Evolutionary conservation across 192 early-diverging fungal genomes (phyloP), one percentile per base, ranked within the genome.

Genomic region (Piromyces finnis): DNA sequence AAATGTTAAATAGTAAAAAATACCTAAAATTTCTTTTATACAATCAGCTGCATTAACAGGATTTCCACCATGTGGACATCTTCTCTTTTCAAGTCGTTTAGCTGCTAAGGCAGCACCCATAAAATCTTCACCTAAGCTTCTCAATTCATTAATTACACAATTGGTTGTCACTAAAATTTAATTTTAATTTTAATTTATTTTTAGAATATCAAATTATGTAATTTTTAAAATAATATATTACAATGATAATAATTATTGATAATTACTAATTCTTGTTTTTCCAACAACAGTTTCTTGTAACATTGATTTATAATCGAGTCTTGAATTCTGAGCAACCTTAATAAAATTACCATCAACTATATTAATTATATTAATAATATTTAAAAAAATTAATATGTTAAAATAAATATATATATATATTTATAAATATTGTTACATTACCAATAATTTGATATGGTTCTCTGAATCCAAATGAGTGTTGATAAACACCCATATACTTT

Each of bases 361-460:
- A 51, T 81, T 15, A 26, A 77, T 39, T 82, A 77, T n/a, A 26
- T 78, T 77, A 79, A 77, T 37, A 78, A 35, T 83, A 32, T 28
- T 36, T 51, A 41, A 39, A 78, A 26, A 6, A 9, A 77, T 22
- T 15, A 59, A 82, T 35, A 35, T n/a, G n/a, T n/a, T n/a, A n/a
- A n/a, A n/a, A n/a, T n/a, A n/a, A n/a, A n/a, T n/a, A n/a, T n/a
- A n/a, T n/a, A n/a, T n/a, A n/a, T n/a, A n/a, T n/a, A n/a, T n/a
- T n/a, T n/a, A n/a, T n/a, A n/a, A n/a, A n/a, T n/a, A n/a, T n/a
- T n/a, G n/a, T n/a, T 37, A 14, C 13, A 14, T 79, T 88, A 94
- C 93, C 83, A 78, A 94, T 36, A 17, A 97, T 84, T 84, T 97
- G 97, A 87, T 93, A 98, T n/a, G 97, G 97, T 80, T 92, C 91